Evolutionary conservation across 345 rosid genomes (phyloP), one percentile per base, ranked within the genome.

Genomic region (Dipteronia dyeriana): DNA sequence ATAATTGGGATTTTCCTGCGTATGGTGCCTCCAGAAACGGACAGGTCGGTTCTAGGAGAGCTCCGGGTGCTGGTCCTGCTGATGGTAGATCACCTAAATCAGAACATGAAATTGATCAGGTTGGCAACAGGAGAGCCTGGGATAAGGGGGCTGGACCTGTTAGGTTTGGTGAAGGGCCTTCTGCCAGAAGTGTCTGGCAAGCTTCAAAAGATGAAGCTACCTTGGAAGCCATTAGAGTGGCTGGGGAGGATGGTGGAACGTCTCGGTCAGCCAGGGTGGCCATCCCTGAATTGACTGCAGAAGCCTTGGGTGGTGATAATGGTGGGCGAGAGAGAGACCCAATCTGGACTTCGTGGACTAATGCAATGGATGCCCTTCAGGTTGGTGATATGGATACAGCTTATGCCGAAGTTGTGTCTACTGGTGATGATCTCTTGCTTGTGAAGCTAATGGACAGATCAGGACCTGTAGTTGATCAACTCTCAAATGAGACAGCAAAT

Each of bases 161-260:
- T 67, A 90, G 99, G 78, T 87, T 90, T 45, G 98, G 97, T 26
- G 99, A 97, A 81, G 99, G 99, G 70, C 98, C 98, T 82, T 96
- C 99, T 47, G 99, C 97, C 57, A 89, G 99, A 90, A 89, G 98
- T 84, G 98, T 92, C 69, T 96, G 99, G 99, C 99, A 92, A 88
- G 97, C 99, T 73, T 96, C 99, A 73, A 94, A 92, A 81, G 99
- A 96, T 66, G 99, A 96, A 88, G 99, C 99, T 75, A 96, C 99
- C 31, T 86, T 96, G 81, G 98, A 96, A 88, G 99, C 99, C 66
- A 97, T 97, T 75, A 88, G 99, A 65, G 97, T 91, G 61, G 99
- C 97, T n/a, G 98, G 98, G n/a, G 98, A 91, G 76, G 99, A 94
- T 70, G 80, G 86, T 19, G 91, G 88, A 70, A 80, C 86, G 72